Base-by-base conservation (phyloP, 2,329 filamentous ascomycete species). In the Immersiporthe knoxdaviesiana region DNA sequence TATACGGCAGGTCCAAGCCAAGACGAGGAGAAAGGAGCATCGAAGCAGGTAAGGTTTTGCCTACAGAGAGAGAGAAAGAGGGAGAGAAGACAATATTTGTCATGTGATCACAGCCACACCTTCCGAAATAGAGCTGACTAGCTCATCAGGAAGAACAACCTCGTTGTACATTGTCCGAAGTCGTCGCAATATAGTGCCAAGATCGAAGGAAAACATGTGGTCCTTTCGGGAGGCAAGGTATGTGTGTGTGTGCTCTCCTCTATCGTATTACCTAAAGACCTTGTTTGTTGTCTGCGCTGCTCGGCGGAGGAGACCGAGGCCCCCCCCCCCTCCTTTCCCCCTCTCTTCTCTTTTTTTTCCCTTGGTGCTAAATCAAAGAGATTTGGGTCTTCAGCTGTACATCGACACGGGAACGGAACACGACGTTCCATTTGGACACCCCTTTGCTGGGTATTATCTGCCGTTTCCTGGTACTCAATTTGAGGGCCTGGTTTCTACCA, bases 391-490 rank as follows among this genome's bases (percentile, higher is more conserved):
- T n/a, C 67, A 82, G 78, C 75, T 86, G 16, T 85, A 84, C 72
- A 81, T 86, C 27, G 84, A 84, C 65, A 84, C 81, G 14, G 78
- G 75, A 52, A 67, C 72, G 65, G 71, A 75, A 44, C 73, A 70
- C 60, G 74, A 73, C 65, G 71, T 75, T 65, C 74, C 71, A 1
- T 77, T 78, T 64, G 82, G 84, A 3, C 85, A 88, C 74, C 82
- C 83, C 0, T 88, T 87, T 73, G 81, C 84, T 3, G 86, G 86
- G 35, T 88, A 89, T 73, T 88, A 82, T 72, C 78, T 88, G 30
- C 85, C 86, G 1, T 88, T 88, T 72, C 86, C 86, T 3, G 86
- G 86, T n/a, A 72, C 79, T n/a, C 69, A 76, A 35, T 79, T 81
- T 58, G 79, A 83, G 50, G 83, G 83, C 4, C 75, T 85, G 2